Conservation (phyloP, 768 basidiomycete species). For the Pulveroboletus ravenelii region DNA sequence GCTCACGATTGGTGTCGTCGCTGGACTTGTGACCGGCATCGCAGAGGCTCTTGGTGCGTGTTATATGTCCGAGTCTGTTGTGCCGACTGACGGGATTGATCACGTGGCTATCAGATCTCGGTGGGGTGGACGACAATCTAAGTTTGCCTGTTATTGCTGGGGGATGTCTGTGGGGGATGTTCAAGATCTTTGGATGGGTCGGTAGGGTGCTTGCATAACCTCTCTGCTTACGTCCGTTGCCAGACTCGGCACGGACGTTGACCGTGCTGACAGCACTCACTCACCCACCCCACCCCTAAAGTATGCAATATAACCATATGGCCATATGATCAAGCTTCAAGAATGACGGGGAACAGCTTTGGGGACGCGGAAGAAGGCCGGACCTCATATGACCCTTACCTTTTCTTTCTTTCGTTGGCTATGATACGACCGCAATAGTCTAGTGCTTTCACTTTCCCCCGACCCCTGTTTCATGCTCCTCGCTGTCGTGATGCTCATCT, state of each 20-base stretch:
- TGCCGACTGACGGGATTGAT: not conserved
- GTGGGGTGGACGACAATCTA: slow-evolving; percentile 82
- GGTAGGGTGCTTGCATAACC: slow-evolving; percentile 17
- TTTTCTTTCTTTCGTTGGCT: too few relatives aligned
- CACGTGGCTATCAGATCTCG: slow-evolving; percentile 54
- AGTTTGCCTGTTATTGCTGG: slow-evolving; percentile 87
- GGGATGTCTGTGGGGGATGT: slow-evolving; percentile 56
- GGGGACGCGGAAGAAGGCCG: not conserved
- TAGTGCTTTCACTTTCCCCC: not conserved
- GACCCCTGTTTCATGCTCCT: not conserved
- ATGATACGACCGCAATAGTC: not conserved
- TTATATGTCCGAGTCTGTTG: slow-evolving; percentile 1
- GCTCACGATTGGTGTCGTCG: slow-evolving; percentile 50
- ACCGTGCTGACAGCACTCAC: not conserved
- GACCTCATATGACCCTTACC: not conserved
- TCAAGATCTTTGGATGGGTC: slow-evolving; percentile 39
- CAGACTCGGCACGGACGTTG: not conserved
- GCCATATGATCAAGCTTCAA: not conserved
- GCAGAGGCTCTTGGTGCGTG: slow-evolving; percentile 85
- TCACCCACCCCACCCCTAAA: not conserved
- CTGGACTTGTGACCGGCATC: slow-evolving; percentile 77
- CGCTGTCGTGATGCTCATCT: not conserved
- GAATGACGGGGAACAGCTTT: not conserved
- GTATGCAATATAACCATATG: not conserved
- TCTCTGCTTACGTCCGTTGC: not conserved